phyloP scores from a whole-genome alignment of 768 basidiomycete species.

The Boletus insuetus region DNA sequence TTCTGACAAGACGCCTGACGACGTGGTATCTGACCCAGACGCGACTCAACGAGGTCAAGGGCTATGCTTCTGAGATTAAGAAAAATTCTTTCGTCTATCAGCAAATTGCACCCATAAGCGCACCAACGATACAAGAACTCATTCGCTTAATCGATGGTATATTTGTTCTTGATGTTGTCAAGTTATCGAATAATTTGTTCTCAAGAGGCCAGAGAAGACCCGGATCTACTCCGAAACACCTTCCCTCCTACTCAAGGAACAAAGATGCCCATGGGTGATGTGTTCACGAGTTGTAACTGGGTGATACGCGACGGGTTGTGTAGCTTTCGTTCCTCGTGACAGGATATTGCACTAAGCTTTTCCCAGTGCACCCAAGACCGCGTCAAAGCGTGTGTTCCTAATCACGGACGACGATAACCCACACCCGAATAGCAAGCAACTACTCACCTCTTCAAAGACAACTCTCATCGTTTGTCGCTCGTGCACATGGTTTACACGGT shows the following conservation, averaged over 20 bases:
- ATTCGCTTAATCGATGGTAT: slow-evolving; percentile 76
- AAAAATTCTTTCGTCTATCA: slow-evolving; percentile 71
- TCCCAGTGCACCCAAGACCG: slow-evolving; percentile 76
- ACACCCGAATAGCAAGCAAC: slow-evolving; percentile 51
- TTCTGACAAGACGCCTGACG: background rate
- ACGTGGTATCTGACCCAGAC: slow-evolving; percentile 13
- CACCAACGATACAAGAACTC: slow-evolving; percentile 77
- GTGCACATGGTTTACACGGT: background rate
- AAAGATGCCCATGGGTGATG: slow-evolving; percentile 79
- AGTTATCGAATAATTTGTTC: slow-evolving; percentile 1
- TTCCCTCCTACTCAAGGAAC: slow-evolving; percentile 63
- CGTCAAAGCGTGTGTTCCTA: slow-evolving; percentile 89
- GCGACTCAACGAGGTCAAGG: slow-evolving; percentile 33
- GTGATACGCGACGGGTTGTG: slow-evolving; percentile 80
- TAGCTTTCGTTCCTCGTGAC: slow-evolving; percentile 14
- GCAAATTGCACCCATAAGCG: slow-evolving; percentile 71
- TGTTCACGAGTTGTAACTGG: slow-evolving; percentile 89
- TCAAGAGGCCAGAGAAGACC: slow-evolving; percentile 66
- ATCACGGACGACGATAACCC: slow-evolving; percentile 73
- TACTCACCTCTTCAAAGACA: slow-evolving; percentile 67
- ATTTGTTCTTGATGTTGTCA: slow-evolving; percentile 5
- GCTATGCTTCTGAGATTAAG: slow-evolving; percentile 58
- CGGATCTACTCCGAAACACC: slow-evolving; percentile 47
- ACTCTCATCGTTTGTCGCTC: slow-evolving; percentile 56
- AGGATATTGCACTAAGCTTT: background rate